phyloP scores from a whole-genome alignment of 306 rosid species.

The Gynostemma pentaphyllum region DNA sequence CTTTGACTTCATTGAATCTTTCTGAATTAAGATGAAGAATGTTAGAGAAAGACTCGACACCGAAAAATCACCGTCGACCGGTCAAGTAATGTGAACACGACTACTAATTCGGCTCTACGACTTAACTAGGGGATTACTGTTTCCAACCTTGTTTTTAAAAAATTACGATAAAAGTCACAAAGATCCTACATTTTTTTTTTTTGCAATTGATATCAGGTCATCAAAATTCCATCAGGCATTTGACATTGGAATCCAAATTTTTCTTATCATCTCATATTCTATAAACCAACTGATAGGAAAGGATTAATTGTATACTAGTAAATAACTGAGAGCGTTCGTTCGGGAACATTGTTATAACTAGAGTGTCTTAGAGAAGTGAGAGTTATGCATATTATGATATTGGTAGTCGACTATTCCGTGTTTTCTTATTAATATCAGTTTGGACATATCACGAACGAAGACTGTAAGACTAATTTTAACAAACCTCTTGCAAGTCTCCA shows the following conservation, averaged over 20 bases:
- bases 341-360: too few relatives aligned
- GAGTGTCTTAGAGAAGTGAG: too few relatives aligned
- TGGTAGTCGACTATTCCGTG: too few relatives aligned
- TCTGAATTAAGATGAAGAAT: conserved; percentile 17
- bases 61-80: neutral
- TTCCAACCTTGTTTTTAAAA: neutral
- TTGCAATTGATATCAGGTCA: too few relatives aligned
- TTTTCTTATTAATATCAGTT: too few relatives aligned
- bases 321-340: too few relatives aligned
- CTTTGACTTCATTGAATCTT: conserved; percentile 8
- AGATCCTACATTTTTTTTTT: too few relatives aligned
- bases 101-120: neutral
- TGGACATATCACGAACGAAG: too few relatives aligned
- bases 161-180: too few relatives aligned
- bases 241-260: neutral
- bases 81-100: neutral
- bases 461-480: neutral
- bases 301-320: too few relatives aligned
- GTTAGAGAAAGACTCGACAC: neutral
- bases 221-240: neutral
- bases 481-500: conserved; percentile 61
- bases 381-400: too few relatives aligned
- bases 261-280: neutral
- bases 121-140: neutral
- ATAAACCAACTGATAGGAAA: too few relatives aligned